A percentile compares a stretch with the other conserved stretches of the same genome.
phyloP scores from a whole-genome alignment of 1,284 basidiomycete genomes.

The Rhodotorula sp. region DNA sequence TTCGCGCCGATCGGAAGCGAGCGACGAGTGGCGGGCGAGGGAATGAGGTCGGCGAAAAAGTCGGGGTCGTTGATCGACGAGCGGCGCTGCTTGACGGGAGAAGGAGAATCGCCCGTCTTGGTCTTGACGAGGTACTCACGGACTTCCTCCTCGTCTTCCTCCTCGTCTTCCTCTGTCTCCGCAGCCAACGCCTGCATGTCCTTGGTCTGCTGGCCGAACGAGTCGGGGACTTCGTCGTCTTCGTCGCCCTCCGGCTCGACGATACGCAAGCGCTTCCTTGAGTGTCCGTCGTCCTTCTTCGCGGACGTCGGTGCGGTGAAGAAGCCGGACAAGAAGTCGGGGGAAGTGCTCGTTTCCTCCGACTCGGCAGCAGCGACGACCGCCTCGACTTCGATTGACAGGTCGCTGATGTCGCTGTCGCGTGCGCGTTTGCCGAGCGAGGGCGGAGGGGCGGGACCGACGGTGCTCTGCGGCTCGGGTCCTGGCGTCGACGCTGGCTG shows the following conservation, averaged over 20 bases:
- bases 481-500: not conserved
- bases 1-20: not conserved
- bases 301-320: not conserved
- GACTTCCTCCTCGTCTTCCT: not conserved
- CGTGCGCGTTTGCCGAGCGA: constrained; percentile 25
- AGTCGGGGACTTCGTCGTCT: not conserved
- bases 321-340: not conserved
- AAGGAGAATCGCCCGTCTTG: constrained; percentile 24
- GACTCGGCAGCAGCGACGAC: not conserved
- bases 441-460: not conserved
- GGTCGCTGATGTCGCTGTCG: constrained; percentile 18
- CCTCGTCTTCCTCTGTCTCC: not conserved
- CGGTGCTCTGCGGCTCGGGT: constrained; percentile 7
- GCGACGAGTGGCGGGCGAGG: not conserved
- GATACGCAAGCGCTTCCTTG: constrained; percentile 15
- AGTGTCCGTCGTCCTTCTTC: constrained; percentile 5
- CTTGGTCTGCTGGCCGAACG: not conserved
- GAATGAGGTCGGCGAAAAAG: constrained; percentile 17
- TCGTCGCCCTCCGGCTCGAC: not conserved
- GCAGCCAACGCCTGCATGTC: not conserved
- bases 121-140: constrained; percentile 13
- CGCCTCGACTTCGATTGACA: constrained; percentile 10
- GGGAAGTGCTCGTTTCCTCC: not conserved
- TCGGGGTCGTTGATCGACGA: constrained; percentile 7
- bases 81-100: not conserved